Evolutionary conservation across 352 stramenopile species (phyloP).

Genomic region (Globisporangium nodosum): DNA sequence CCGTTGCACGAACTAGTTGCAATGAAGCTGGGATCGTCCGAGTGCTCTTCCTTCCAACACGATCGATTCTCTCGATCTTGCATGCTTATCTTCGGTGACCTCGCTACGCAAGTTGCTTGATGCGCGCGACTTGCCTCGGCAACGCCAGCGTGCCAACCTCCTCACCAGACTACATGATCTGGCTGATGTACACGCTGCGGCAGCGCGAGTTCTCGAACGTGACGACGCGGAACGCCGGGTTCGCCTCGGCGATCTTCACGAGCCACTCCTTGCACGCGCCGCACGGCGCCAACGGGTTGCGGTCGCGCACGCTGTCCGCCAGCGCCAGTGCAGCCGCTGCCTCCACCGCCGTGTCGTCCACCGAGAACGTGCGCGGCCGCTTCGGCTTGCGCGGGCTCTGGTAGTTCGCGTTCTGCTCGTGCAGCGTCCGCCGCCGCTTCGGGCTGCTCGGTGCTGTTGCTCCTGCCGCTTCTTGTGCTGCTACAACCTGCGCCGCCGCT

Average conservation of each 20-base stretch:
- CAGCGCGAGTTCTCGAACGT: conserved; percentile 95
- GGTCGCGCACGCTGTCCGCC: conserved; percentile 42
- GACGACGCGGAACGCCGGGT: conserved; percentile 95
- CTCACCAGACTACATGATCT: conserved; percentile 50
- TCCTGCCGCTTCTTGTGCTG: neutral
- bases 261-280: conserved; percentile 99
- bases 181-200: conserved; percentile 89
- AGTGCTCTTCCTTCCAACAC: too few species aligned
- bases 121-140: too few species aligned
- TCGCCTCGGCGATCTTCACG: conserved; percentile 98
- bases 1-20: too few species aligned
- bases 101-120: too few species aligned
- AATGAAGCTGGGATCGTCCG: too few species aligned
- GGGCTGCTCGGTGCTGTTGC: conserved; percentile 2
- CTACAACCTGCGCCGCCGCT: conserved; percentile 5
- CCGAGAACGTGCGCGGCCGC: conserved; percentile 75
- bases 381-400: conserved; percentile 57
- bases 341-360: conserved; percentile 62
- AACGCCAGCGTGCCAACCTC: too few species aligned
- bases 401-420: conserved; percentile 11
- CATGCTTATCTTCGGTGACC: too few species aligned
- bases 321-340: conserved; percentile 17
- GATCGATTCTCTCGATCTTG: too few species aligned
- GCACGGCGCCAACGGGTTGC: conserved; percentile 97
- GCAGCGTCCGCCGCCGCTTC: conserved; percentile 3